phyloP scores from a whole-genome alignment of 495 filamentous ascomycete species.

The Neurospora cerealis region DNA sequence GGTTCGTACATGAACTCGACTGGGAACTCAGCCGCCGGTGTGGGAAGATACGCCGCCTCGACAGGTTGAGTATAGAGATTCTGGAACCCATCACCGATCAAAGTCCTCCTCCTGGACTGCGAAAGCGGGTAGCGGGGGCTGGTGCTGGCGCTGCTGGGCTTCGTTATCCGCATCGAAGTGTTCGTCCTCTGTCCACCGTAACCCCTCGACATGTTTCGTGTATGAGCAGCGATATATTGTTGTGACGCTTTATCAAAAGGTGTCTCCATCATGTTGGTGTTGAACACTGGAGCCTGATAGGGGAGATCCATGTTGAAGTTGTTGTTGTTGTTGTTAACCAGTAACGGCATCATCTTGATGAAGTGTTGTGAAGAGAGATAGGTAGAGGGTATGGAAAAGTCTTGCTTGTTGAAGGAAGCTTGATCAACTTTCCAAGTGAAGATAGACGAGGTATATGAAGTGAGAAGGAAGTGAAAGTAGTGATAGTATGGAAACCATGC shows the following conservation, averaged over 20 bases:
- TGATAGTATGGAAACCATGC: not conserved
- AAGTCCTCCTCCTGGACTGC: conserved; percentile 43
- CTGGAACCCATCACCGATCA: conserved; percentile 39
- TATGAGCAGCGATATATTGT: conserved; percentile 15
- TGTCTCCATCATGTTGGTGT: conserved; percentile 20
- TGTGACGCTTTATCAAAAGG: conserved; percentile 8
- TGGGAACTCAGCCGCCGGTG: conserved; percentile 17
- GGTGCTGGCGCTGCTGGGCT: conserved; percentile 60
- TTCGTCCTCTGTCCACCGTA: conserved; percentile 29
- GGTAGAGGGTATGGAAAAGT: not conserved
- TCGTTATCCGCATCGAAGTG: conserved; percentile 47
- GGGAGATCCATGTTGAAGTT: not conserved
- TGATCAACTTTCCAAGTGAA: not conserved
- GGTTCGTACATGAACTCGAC: conserved; percentile 22
- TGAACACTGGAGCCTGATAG: not conserved
- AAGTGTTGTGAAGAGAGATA: not conserved
- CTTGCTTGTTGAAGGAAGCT: not conserved
- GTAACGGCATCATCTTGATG: conserved; percentile 23
- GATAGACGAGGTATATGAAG: not conserved
- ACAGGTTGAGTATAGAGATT: conserved; percentile 25
- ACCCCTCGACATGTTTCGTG: conserved; percentile 31
- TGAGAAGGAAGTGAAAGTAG: not conserved
- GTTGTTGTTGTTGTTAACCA: conserved; percentile 16
- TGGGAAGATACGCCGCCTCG: conserved; percentile 25
- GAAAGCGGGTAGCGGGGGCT: conserved; percentile 48